Conservation (phyloP, 2,329 filamentous ascomycete species). For the Sclerotinia spermophila region DNA sequence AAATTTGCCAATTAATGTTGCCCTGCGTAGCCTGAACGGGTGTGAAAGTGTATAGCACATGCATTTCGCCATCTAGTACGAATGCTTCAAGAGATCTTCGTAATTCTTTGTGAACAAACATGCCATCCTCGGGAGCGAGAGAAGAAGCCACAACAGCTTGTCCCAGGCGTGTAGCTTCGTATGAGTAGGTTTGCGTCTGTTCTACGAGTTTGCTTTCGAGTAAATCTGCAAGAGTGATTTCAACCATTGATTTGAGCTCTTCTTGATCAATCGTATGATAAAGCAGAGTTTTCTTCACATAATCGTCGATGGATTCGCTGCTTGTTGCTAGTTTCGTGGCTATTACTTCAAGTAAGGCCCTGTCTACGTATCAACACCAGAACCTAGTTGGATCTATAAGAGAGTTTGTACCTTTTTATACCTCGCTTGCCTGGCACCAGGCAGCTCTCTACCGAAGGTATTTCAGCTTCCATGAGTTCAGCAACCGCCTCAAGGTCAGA, state of each 20-base stretch:
- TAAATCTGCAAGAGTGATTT: slow-evolving; percentile 58
- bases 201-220: slow-evolving; percentile 53
- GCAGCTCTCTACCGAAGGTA: slow-evolving; percentile 67
- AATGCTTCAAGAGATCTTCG: slow-evolving; percentile 65
- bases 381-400: not conserved
- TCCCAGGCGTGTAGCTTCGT: slow-evolving; percentile 61
- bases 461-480: slow-evolving; percentile 67
- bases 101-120: slow-evolving; percentile 69
- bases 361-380: slow-evolving; percentile 36
- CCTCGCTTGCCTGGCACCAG: slow-evolving; percentile 63
- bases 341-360: slow-evolving; percentile 69
- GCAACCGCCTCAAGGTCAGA: slow-evolving; percentile 66
- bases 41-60: slow-evolving; percentile 73
- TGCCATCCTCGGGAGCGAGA: slow-evolving; percentile 69
- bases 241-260: slow-evolving; percentile 51
- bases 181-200: slow-evolving; percentile 48
- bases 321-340: slow-evolving; percentile 65
- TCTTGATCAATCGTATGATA: slow-evolving; percentile 52
- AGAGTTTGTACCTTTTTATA: slow-evolving; percentile 54
- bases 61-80: slow-evolving; percentile 78
- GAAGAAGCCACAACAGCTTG: slow-evolving; percentile 69
- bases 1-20: slow-evolving; percentile 67
- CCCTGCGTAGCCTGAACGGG: slow-evolving; percentile 59
- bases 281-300: slow-evolving; percentile 64
- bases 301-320: slow-evolving; percentile 61